Evolutionary conservation across 129 eudicot genomes (phyloP).

Genomic region (Heracleum sosnowskyi): DNA sequence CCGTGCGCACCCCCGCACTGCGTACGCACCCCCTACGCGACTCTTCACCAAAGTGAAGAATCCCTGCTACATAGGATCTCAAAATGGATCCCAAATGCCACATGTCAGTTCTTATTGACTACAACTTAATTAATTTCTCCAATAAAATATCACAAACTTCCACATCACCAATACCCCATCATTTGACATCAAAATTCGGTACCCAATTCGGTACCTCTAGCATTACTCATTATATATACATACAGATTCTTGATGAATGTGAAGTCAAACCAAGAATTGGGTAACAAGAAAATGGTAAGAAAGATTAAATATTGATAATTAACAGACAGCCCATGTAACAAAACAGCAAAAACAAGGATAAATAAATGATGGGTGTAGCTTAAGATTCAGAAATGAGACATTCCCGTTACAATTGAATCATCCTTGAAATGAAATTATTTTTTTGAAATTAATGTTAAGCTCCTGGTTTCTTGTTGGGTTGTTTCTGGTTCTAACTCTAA

Average conservation of each 20-base stretch:
- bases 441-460: not conserved
- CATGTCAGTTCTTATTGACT: no score
- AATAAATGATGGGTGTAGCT: not conserved
- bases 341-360: not conserved
- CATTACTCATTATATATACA: no score
- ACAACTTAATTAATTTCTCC: no score
- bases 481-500: not conserved
- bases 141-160: no score
- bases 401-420: not conserved
- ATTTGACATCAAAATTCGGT: no score
- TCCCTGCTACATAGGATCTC: no score
- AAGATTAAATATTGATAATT: not conserved
- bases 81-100: no score
- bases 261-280: not conserved
- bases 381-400: not conserved
- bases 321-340: not conserved
- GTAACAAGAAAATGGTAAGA: not conserved
- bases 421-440: not conserved
- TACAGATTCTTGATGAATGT: not conserved
- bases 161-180: no score
- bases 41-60: no score
- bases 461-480: not conserved
- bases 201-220: no score
- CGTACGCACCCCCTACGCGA: no score
- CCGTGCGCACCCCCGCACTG: no score